phyloP scores from a whole-genome alignment of 2,329 filamentous ascomycete genomes.

The Alternaria brassicicola region DNA sequence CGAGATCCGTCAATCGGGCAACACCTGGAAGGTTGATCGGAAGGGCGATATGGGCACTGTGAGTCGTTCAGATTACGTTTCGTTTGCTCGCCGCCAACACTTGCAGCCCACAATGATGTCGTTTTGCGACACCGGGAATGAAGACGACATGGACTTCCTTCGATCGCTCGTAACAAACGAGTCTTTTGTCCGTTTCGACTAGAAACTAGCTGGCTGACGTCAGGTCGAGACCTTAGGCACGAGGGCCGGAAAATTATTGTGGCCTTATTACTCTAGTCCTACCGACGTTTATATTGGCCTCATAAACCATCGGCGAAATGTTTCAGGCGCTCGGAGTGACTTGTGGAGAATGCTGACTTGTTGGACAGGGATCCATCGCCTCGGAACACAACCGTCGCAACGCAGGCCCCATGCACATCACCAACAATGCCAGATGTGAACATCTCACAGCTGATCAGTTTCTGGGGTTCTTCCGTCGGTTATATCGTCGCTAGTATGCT shows the following conservation, averaged over 20 bases:
- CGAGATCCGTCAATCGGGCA: conserved; percentile 22
- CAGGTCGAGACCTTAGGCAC: not conserved
- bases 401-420: not conserved
- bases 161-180: conserved; percentile 13
- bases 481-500: conserved; percentile 6
- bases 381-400: conserved; percentile 10
- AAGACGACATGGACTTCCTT: conserved; percentile 18
- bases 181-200: conserved; percentile 21
- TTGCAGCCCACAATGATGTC: conserved; percentile 9
- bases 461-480: conserved; percentile 11
- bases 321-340: conserved; percentile 14
- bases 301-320: conserved; percentile 30
- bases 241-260: conserved; percentile 19
- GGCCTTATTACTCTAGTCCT: not conserved
- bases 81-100: not conserved
- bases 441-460: not conserved
- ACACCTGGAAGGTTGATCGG: conserved; percentile 23
- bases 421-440: not conserved
- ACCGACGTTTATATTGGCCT: conserved; percentile 23
- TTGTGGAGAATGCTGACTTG: conserved; percentile 16
- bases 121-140: not conserved
- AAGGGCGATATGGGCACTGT: conserved; percentile 26
- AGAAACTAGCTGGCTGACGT: not conserved
- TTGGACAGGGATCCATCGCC: conserved; percentile 1
- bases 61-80: not conserved